A percentile compares a stretch with the other conserved stretches of the same genome.
Evolutionary conservation across 148 eudicot species (phyloP).

Genomic region (Camellia granthamiana): DNA sequence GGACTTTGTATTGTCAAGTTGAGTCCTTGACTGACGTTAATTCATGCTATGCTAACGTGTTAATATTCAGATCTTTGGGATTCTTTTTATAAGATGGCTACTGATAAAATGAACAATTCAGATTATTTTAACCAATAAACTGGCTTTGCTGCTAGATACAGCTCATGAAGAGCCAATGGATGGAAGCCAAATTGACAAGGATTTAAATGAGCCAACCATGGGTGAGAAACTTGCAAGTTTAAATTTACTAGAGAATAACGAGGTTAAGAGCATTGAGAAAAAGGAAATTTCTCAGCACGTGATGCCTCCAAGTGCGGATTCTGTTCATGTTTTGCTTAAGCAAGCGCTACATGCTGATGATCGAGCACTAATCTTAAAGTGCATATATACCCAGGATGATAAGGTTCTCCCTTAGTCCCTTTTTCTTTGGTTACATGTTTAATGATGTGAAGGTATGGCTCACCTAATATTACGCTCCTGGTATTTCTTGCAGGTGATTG

Average conservation of each 20-base stretch:
- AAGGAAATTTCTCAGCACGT: conserved; percentile 27
- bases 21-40: background rate
- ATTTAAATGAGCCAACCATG: conserved; percentile 75
- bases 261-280: conserved; percentile 30
- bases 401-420: conserved; percentile 40
- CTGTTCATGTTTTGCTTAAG: conserved; percentile 78
- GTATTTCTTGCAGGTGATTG: conserved; percentile 56
- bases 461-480: background rate
- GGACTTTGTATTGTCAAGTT: background rate
- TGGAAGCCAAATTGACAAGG: conserved; percentile 50
- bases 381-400: conserved; percentile 78
- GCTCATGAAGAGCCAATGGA: conserved; percentile 41
- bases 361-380: conserved; percentile 65
- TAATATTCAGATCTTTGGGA: background rate
- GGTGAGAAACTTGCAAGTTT: conserved; percentile 86
- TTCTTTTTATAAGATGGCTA: background rate
- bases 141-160: conserved; percentile 21
- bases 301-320: conserved; percentile 88
- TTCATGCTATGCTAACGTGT: background rate
- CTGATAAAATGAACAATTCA: background rate
- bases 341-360: conserved; percentile 95
- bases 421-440: conserved; percentile 2
- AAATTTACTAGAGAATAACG: conserved; percentile 39
- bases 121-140: conserved; percentile 5
- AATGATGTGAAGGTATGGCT: background rate